A percentile compares a stretch with the other conserved stretches of the same genome.
Conservation (phyloP, 352 stramenopile species). For the Pythium rhizo-oryzae region DNA sequence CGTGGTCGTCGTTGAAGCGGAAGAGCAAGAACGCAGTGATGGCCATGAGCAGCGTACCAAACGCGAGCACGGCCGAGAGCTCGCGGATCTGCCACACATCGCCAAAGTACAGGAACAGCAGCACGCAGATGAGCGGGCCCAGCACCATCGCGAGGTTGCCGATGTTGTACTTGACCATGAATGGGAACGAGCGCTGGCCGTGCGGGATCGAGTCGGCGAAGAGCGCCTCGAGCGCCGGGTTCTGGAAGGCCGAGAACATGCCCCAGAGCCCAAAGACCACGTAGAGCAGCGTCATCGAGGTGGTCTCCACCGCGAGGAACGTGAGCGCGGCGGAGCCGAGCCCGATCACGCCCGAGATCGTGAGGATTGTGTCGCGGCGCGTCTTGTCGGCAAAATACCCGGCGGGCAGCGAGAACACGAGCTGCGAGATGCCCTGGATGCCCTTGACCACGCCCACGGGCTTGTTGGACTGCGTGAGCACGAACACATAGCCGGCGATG, state of each 20-base stretch:
- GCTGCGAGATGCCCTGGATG: conserved; percentile 55
- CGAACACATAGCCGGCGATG: conserved; percentile 58
- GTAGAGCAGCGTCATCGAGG: conserved; percentile 54
- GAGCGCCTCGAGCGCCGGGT: conserved; percentile 74
- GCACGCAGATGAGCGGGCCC: conserved; percentile 60
- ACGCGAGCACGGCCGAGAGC: conserved; percentile 63
- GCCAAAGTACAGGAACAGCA: conserved; percentile 73
- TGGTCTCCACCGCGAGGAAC: conserved; percentile 64
- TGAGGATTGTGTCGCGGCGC: conserved; percentile 57
- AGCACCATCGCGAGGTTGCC: conserved; percentile 51
- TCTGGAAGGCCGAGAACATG: conserved; percentile 76
- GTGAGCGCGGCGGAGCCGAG: conserved; percentile 39
- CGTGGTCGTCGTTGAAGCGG: conserved; percentile 72
- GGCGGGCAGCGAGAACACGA: conserved; percentile 54
- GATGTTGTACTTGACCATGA: conserved; percentile 78
- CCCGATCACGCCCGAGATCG: conserved; percentile 40
- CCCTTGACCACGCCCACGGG: conserved; percentile 45
- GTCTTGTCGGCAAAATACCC: conserved; percentile 57
- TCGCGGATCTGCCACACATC: conserved; percentile 73
- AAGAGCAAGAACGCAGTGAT: conserved; percentile 68
- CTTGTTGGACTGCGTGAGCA: conserved; percentile 55
- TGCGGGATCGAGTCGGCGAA: conserved; percentile 84
- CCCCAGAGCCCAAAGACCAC: conserved; percentile 77
- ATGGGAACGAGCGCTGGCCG: conserved; percentile 69
- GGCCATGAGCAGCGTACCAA: conserved; percentile 65